Evolutionary conservation across 2,329 filamentous ascomycete species (phyloP), one percentile per base, ranked within the genome.

Genomic region (Apiospora sp.): DNA sequence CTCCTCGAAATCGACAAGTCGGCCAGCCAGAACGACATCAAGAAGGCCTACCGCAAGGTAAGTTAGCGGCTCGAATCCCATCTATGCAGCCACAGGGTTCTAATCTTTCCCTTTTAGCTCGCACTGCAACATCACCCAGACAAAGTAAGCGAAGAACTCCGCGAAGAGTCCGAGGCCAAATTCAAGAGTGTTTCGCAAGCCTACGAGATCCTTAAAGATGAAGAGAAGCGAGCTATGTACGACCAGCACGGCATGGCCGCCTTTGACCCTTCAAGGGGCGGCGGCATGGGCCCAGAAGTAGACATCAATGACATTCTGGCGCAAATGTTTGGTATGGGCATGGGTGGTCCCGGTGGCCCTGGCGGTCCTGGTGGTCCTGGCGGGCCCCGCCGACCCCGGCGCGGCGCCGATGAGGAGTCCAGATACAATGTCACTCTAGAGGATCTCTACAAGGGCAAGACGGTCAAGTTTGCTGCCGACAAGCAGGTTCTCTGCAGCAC

Each of bases 381-480:
- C 58, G 58, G 58, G 34, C 90, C 90, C 14, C 86, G 86, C 76
- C 87, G 88, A 76, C 91, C 92, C 34, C 87, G 92, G 73, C 93
- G 91, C 78, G 95, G 96, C 67, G 91, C 89, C 71, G 92, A 95
- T 77, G 96, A 98, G 82, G 92, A 97, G 81, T 94, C 97, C 79
- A 90, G 94, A 78, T 98, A 99, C 84, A 92, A 95, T 81, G 94
- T 98, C 72, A 93, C 91, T 2, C 85, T 99, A 73, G 96, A 98
- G 82, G 96, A 99, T 83, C 88, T 99, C 44, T 99, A 98, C 89
- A 98, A 97, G 85, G 96, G 96, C 79, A 98, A 98, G 88, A 98
- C 96, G 0, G 96, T 97, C 80, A 96, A 97, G 85, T 98, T 99
- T 82, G 92, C 94, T 12, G 96, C 94, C 80, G 97, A 95, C 79